phyloP scores from a whole-genome alignment of 140 eudicot genomes.

The Bidens hawaiensis region DNA sequence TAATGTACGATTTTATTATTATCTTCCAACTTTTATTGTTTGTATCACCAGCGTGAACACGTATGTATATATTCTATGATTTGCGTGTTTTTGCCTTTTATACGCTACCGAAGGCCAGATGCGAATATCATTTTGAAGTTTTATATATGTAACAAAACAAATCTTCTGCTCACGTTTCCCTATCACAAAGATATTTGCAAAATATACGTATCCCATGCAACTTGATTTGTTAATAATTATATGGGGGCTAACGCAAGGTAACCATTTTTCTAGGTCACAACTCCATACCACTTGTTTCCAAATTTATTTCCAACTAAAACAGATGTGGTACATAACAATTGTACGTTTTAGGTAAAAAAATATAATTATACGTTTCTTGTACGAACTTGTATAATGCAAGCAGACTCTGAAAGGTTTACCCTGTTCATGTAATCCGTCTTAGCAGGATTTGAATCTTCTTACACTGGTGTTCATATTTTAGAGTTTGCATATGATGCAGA shows the following conservation, averaged over 20 bases:
- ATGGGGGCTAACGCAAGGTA: not conserved
- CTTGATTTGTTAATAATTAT: not conserved
- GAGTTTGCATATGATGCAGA: no score
- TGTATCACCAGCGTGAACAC: not conserved
- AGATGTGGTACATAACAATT: no score
- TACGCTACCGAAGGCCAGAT: constrained; percentile 12
- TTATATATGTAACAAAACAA: not conserved
- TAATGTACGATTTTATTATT: not conserved
- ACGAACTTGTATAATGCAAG: no score
- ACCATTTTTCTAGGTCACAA: not conserved
- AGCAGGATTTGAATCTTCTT: no score
- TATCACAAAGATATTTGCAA: not conserved
- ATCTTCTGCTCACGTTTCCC: not conserved
- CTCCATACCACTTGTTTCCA: no score
- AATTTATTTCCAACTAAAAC: no score
- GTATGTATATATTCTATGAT: not conserved
- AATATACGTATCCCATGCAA: no score
- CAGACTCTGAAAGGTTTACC: no score
- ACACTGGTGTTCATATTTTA: no score
- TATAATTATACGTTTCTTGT: no score
- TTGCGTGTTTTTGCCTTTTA: not conserved
- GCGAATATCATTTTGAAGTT: not conserved
- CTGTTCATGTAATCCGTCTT: no score
- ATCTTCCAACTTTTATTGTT: not conserved
- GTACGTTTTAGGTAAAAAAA: no score